phyloP scores from a whole-genome alignment of 495 filamentous ascomycete species.

The Neurospora cerealis region DNA sequence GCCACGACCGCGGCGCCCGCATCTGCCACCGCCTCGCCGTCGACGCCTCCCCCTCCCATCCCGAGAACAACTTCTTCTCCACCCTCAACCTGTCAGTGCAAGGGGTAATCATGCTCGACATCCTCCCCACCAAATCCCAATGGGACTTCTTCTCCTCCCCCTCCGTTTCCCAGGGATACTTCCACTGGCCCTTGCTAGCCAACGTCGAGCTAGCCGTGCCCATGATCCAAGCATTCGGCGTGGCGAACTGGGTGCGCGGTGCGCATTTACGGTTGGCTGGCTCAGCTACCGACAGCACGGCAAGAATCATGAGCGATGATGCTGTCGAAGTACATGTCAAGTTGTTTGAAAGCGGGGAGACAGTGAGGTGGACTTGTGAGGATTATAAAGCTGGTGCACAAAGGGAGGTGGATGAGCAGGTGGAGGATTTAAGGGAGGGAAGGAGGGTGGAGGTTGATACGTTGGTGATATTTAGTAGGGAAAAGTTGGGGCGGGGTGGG shows the following conservation, averaged over 20 bases:
- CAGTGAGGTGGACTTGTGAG: slow-evolving; percentile 30
- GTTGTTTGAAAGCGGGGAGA: slow-evolving; percentile 28
- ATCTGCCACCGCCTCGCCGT: slow-evolving; percentile 38
- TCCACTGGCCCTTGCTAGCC: slow-evolving; percentile 44
- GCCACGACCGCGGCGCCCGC: slow-evolving; percentile 41
- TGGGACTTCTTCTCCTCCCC: slow-evolving; percentile 25
- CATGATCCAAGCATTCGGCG: slow-evolving; percentile 36
- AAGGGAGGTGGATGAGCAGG: slow-evolving; percentile 32
- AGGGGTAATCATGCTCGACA: slow-evolving; percentile 33
- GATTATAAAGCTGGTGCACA: slow-evolving; percentile 37
- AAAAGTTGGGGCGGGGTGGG: slow-evolving; percentile 28
- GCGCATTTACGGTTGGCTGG: slow-evolving; percentile 23
- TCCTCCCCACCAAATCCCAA: slow-evolving; percentile 36
- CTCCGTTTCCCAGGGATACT: slow-evolving; percentile 19
- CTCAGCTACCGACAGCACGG: not conserved
- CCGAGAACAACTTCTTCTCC: not conserved
- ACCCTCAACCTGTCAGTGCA: slow-evolving; percentile 12
- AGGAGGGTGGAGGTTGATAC: slow-evolving; percentile 30
- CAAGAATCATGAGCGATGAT: slow-evolving; percentile 8
- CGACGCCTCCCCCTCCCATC: not conserved
- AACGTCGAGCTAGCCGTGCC: slow-evolving; percentile 32
- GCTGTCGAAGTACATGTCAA: slow-evolving; percentile 28
- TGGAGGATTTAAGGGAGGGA: slow-evolving; percentile 32
- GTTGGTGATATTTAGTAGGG: slow-evolving; percentile 33
- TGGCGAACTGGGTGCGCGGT: slow-evolving; percentile 23